Base-by-base conservation (phyloP, 208 protist species). In the Wallacemonas sp. region DNA sequence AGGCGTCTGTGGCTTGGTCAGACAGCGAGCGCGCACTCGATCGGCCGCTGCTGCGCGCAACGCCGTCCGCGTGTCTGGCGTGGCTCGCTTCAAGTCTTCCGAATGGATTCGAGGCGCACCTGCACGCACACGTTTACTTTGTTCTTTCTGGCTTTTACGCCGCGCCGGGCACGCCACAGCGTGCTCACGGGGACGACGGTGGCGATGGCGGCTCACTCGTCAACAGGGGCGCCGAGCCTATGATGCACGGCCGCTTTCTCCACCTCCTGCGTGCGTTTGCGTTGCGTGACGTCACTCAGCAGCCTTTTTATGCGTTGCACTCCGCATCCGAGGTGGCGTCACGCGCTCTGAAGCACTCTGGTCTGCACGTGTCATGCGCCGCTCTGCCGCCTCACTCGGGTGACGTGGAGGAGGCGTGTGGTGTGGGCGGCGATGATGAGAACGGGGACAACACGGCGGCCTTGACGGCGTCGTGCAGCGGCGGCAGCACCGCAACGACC, bases 81-180 rank as follows among this genome's bases (percentile, higher is more conserved):
- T 58, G 52, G 52, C 19, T 33, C 12, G 52, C 32, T 3, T 16
- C 14, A 14, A 21, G 29, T 0, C 30, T 58, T 3, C 52, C 52
- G 52, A n/a, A 21, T n/a, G 52, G 52, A 4, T 58, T 58, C 1
- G 52, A 58, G 1, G 52, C 52, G 12, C 52, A 29, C 4, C 26
- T 58, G 23, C 32, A 39, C 21, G 52, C 36, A 8, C 52, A 58
- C 52, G n/a, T 58, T 5, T 58, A 14, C 26, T 58, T 58, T 24
- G n/a, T 38, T 24, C 52, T 58, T 30, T 24, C 52, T 14, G 52
- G 29, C 0, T 58, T 58, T 17, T 58, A 58, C 52, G 26, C 1
- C 5, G n/a, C n/a, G n/a, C n/a, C n/a, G n/a, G n/a, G n/a, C n/a
- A n/a, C n/a, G n/a, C n/a, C n/a, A n/a, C n/a, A n/a, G n/a, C n/a